Base-by-base conservation (phyloP, 805 yeast species). In the Wickerhamiella siamensis region DNA sequence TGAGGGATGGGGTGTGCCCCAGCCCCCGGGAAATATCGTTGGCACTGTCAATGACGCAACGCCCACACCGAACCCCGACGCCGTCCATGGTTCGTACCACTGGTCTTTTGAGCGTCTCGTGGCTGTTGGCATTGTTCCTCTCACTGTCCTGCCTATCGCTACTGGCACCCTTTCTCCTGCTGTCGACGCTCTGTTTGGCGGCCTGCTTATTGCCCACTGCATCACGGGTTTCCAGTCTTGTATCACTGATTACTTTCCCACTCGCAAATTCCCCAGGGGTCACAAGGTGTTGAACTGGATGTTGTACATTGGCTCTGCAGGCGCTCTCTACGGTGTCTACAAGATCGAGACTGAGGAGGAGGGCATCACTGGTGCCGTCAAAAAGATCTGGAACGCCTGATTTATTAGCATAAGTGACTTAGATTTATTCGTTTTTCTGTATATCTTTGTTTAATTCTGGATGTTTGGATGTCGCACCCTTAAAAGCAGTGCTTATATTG, bases 41-140 rank as follows among this genome's bases (percentile, higher is more conserved):
- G 97, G 96, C n/a, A 76, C 87, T 5, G 94, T 87, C 38, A 91
- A 88, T 61, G 97, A 91, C 47, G 86, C 97, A 14, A 80, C 70
- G 54, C 63, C 66, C 27, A 65, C 74, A 14, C 96, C 96, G 32
- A 61, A 67, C 33, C 59, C 77, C 4, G 67, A 72, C 54, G 73
- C 69, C 49, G 56, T 67, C 39, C 87, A 84, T 55, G 96, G 97
- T 38, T 81, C 93, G 19, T 71, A 75, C 59, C 97, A 87, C 67
- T 88, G 98, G 98, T 67, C 82, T n/a, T 77, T 78, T 53, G 98
- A 88, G 68, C 74, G 83, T 51, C 54, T 74, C 4, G 64, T 84
- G 29, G 70, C 93, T 3, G 59, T 79, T 15, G 74, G 78, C 9
- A 65, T 87, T 59, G 70, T 84, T 19, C 98, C 98, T 26, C 65